Evolutionary conservation across 2,329 filamentous ascomycete genomes (phyloP).

Genomic region (Ophiostoma ulmi): DNA sequence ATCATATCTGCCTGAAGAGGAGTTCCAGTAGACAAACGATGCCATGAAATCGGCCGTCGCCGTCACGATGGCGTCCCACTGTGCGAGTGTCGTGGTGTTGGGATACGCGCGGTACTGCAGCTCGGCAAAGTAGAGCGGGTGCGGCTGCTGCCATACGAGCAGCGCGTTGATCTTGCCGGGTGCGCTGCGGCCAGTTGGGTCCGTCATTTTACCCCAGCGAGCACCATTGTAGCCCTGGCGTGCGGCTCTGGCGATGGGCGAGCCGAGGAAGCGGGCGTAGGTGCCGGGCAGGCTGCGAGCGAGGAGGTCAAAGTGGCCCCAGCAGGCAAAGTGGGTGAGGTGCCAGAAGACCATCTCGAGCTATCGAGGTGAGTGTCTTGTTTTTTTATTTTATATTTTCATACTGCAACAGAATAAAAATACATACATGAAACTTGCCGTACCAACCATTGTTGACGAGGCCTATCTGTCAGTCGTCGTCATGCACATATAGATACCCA

Average conservation of each 20-base stretch:
- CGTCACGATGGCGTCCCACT: background rate
- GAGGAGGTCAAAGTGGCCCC: constrained; percentile 41
- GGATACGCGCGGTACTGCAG: constrained; percentile 45
- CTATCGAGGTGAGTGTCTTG: constrained; percentile 26
- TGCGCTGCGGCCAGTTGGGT: constrained; percentile 41
- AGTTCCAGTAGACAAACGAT: background rate
- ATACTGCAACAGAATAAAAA: constrained; percentile 20
- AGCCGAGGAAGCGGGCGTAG: background rate
- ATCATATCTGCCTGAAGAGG: background rate
- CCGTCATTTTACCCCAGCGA: background rate
- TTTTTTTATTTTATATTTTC: no score
- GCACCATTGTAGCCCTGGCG: background rate
- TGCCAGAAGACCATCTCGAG: constrained; percentile 54
- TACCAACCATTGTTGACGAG: constrained; percentile 54
- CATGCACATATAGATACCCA: background rate
- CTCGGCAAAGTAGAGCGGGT: constrained; percentile 57
- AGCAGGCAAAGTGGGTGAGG: constrained; percentile 46
- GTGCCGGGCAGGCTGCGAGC: background rate
- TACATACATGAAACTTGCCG: constrained; percentile 34
- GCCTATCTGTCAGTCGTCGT: constrained; percentile 31
- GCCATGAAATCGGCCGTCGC: background rate
- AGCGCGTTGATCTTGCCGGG: constrained; percentile 58
- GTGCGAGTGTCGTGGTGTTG: background rate
- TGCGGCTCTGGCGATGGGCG: background rate
- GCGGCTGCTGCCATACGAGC: constrained; percentile 59